Evolutionary conservation across 1,139 yeast genomes (phyloP), one percentile per base, ranked within the genome.

Genomic region (Pichia sp.): DNA sequence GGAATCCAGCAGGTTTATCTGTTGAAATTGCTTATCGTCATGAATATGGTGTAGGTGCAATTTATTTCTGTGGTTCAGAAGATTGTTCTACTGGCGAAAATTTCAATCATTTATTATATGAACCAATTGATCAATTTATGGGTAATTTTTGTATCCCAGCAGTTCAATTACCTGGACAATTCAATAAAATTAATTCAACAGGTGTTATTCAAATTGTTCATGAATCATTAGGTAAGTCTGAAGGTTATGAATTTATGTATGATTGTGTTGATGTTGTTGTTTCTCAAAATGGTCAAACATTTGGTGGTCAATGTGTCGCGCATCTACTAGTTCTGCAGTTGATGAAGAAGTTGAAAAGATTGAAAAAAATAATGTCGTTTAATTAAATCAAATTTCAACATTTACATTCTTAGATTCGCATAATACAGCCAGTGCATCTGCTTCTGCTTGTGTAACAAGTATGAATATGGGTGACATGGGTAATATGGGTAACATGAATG

Each of bases 1-100:
- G 65, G 65, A 62, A 60, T 43, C 62, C 64, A 25, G 41, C 46
- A 7, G 66, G 66, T 5, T 62, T 65, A 2, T 65, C 66, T 25
- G 7, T 62, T 29, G 65, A 60, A 32, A 27, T 60, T 9, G 42
- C 44, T 31, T 47, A 53, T 48, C 54, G 51, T 45, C 66, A 61
- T 48, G 7, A 36, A 7, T 38, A 38, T 9, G 47, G 63, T n/a
- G 57, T 62, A 34, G 62, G 61, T 39, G 61, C 61, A 2, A 49
- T 62, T 32, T 60, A 57, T 44, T 59, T 54, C 48, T 62, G 66
- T 50, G 57, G 58, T 25, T 18, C 44, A 4, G 51, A 47, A 10
- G 39, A 52, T 10, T 62, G 66, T 51, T 42, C 53, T 10, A 43
- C 51, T 8, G 33, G 49, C 10, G 59, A 49, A 4, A 58, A 59